Percentiles rank a stretch among this genome's conserved stretches.
Conservation (phyloP, 768 basidiomycete genomes). For the Pseudohyphozyma bogoriensis region DNA sequence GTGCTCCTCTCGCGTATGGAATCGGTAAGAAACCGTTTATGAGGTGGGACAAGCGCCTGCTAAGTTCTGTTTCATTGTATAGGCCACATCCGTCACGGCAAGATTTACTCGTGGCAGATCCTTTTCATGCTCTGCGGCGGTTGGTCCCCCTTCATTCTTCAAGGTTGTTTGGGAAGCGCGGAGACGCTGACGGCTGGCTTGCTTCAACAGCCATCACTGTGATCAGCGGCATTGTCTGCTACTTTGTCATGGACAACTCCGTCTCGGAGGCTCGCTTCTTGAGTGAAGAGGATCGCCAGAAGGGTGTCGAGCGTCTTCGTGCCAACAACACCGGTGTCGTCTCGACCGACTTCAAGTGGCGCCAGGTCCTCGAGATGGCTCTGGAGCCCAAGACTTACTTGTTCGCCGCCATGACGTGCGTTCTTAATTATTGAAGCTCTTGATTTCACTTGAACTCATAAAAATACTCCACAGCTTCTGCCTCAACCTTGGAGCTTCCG, state of each 20-base stretch:
- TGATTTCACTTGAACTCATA: conserved; percentile 7
- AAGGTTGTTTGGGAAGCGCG: background rate
- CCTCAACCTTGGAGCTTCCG: conserved; percentile 27
- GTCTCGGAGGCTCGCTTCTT: conserved; percentile 30
- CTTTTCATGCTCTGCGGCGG: conserved; percentile 27
- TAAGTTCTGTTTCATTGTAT: conserved; percentile 10
- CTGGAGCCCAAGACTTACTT: conserved; percentile 26
- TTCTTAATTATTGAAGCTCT: background rate
- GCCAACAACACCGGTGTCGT: conserved; percentile 24
- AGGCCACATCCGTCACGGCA: background rate
- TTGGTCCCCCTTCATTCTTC: no score
- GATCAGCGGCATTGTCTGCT: no score
- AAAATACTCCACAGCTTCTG: no score
- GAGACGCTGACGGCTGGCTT: no score
- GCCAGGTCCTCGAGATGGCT: conserved; percentile 22
- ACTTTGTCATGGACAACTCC: conserved; percentile 23
- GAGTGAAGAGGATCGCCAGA: conserved; percentile 25
- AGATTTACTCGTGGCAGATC: conserved; percentile 26
- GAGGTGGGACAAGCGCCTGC: no score
- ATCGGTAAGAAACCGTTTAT: no score
- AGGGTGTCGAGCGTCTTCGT: conserved; percentile 31
- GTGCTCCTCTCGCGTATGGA: no score
- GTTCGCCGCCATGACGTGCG: conserved; percentile 17
- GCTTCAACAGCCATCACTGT: no score
- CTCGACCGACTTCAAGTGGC: conserved; percentile 12